Base-by-base conservation (phyloP, 495 filamentous ascomycete genomes). In the Aspergillus hancockii region DNA sequence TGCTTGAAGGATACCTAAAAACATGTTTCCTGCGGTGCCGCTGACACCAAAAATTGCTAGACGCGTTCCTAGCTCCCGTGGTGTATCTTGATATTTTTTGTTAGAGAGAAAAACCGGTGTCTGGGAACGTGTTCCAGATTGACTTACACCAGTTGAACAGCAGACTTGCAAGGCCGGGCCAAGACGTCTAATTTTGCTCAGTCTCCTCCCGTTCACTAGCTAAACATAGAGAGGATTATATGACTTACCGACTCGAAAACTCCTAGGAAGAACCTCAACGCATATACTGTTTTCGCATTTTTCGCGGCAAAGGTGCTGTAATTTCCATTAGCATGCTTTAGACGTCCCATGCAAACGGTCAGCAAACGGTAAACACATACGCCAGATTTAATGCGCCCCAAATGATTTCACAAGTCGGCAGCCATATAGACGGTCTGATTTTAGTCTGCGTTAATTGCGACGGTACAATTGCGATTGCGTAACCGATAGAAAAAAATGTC, bases 391-490 rank as follows among this genome's bases (percentile, higher is more conserved):
- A 55, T 2, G 80, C 61, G 0, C 73, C 64, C 81, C 80, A 82
- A 0, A 71, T 53, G 0, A 78, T 49, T 63, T 83, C 79, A 32
- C 72, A 71, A 12, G 77, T 65, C 0, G 83, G 83, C 13, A 87
- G 79, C 73, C 75, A 81, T 34, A 79, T 70, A 1, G 77, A 79
- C 3, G 81, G 83, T 0, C 81, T 76, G 18, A 85, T 64, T 21
- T 65, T 60, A 5, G 77, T 79, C 46, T 84, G 60, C 36, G 83
- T 73, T 47, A 84, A 68, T 60, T 84, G 78, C 54, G 76, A 77
- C 13, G 82, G 83, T 30, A 85, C 74, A 63, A 83, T 73, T 22
- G 81, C 82, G 25, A 85, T 63, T n/a, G 85, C 75, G 62, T 83
- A 81, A 7, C 83, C 83, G 38, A 82, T 77, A 5, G 79, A 85